Evolutionary conservation across 2,329 filamentous ascomycete genomes (phyloP), one percentile per base, ranked within the genome.

Genomic region (Arthrobotrys sphaeroides): DNA sequence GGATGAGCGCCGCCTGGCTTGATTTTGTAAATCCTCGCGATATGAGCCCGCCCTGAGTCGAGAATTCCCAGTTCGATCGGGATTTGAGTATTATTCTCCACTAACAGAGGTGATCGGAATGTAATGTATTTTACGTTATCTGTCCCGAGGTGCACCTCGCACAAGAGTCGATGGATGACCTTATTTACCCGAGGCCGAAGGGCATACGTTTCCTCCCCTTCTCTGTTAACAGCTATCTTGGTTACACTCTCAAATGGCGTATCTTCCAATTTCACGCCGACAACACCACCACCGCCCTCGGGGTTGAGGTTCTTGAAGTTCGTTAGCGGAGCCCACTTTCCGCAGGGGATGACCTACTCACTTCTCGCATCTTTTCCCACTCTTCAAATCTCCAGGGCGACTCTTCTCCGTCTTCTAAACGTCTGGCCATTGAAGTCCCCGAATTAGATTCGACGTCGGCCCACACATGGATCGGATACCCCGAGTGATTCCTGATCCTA

Each of bases 121-220:
- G 94, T 99, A 80, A 99, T 96, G 81, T 96, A 96, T 84, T 99
- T 99, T 84, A 99, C 92, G 80, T 98, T 98, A 84, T 99, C 94
- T 0, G 88, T 84, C n/a, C 93, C 95, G 22, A 99, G 86, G 62
- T 88, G 92, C 62, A 99, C 91, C 69, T 99, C 95, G 0, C 98
- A 94, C 22, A 98, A 88, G 16, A 99, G 87, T 20, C 94, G 91
- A 82, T 99, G 96, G 77, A 94, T 86, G 1, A 97, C 87, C 72
- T 91, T 88, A 80, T 97, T 91, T 76, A 93, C 90, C 82, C 93
- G 92, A 1, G 96, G 95, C 72, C 92, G 91, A 49, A 99, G 86
- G 59, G 91, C 92, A 84, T 97, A 99, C 20, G 98, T 83, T 51
- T 90, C 90, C 81, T 99, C 95, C 59, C 96, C 96, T 83, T 99